Percentiles rank a stretch among this genome's conserved stretches.
Conservation (phyloP, 306 rosid genomes). For the Albizia julibrissin region DNA sequence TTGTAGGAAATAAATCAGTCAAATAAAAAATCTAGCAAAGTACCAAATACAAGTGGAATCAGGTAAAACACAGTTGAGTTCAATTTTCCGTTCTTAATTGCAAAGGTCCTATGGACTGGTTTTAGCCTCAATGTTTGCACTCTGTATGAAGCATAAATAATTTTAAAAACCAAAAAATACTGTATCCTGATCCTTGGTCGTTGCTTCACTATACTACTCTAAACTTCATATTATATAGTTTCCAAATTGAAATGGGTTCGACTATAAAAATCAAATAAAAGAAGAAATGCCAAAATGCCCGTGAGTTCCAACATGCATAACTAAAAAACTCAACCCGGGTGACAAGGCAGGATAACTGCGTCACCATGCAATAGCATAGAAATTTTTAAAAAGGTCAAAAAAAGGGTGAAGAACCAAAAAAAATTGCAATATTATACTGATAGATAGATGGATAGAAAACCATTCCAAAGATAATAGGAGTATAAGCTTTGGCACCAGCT, state of each 20-base stretch:
- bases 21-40: background rate
- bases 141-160: background rate
- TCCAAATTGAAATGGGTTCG: background rate
- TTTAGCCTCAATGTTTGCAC: background rate
- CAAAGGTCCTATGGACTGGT: background rate
- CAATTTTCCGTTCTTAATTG: background rate
- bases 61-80: conserved; percentile 8
- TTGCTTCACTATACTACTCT: background rate
- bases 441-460: background rate
- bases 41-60: background rate
- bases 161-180: background rate
- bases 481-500: background rate
- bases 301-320: background rate
- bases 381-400: background rate
- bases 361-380: background rate
- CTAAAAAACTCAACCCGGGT: background rate
- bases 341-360: background rate
- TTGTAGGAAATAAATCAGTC: conserved; percentile 26
- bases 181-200: background rate
- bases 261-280: background rate
- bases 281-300: background rate
- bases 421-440: background rate
- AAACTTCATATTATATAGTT: background rate
- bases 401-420: background rate
- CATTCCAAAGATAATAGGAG: background rate